Evolutionary conservation across 257 asterid species (phyloP).

Genomic region (Gardenia jasminoides): DNA sequence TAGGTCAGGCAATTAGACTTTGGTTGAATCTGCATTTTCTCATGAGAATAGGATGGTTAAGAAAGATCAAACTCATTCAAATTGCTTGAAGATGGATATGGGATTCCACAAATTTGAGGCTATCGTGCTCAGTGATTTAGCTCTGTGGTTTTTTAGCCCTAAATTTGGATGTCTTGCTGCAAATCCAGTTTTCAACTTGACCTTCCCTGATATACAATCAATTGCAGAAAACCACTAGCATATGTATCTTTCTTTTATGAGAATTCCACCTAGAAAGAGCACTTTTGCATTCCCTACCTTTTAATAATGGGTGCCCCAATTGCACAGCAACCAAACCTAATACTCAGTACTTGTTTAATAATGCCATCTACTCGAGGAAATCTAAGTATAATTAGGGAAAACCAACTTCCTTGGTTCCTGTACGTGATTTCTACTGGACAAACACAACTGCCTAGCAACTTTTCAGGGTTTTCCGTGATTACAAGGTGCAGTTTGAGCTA

Average conservation of each 20-base stretch:
- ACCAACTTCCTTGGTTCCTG: neutral
- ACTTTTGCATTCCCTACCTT: neutral
- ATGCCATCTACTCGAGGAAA: too few species aligned
- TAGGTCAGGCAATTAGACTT: too few species aligned
- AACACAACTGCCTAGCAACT: neutral
- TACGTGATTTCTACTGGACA: neutral
- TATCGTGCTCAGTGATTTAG: neutral
- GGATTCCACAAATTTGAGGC: neutral
- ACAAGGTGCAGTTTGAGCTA: neutral
- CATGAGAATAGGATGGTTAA: neutral
- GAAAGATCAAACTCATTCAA: neutral
- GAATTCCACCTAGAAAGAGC: neutral
- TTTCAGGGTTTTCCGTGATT: neutral
- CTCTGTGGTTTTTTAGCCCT: neutral
- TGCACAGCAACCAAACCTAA: neutral
- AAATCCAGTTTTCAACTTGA: too few species aligned
- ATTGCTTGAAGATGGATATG: neutral
- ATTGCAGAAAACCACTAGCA: neutral
- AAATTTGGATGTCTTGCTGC: neutral
- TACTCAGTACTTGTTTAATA: neutral
- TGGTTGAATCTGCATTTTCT: neutral
- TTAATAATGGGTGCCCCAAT: neutral
- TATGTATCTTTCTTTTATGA: neutral
- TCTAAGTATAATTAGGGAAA: neutral
- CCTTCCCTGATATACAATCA: neutral